Percentiles rank a stretch among this genome's conserved stretches.
These are phyloP conservation scores for Mantamonas sphyraenae DNA, from an alignment of 78 protist genomes.

Conservation along the genomic window DNA sequence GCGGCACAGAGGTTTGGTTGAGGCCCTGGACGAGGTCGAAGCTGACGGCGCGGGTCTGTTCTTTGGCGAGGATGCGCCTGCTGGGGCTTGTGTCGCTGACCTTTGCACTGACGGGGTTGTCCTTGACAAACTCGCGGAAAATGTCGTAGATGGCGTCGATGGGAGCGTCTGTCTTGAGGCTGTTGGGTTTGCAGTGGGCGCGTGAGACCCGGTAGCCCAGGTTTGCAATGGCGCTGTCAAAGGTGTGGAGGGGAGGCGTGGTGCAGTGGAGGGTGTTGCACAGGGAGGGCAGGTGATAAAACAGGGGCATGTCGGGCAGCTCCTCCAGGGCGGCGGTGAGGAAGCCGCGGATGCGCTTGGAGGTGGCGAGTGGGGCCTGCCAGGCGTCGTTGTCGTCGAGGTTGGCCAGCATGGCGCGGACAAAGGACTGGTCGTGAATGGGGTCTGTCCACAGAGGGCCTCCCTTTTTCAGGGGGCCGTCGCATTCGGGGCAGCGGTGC, in stretches of 20 bases:
- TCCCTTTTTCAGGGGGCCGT: slow-evolving; percentile 25
- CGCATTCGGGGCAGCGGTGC: not conserved
- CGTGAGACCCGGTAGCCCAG: slow-evolving; percentile 65
- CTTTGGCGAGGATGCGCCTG: no score
- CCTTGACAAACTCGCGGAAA: not conserved
- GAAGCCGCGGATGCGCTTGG: slow-evolving; percentile 52
- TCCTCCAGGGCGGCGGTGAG: slow-evolving; percentile 55
- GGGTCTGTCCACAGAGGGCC: slow-evolving; percentile 90
- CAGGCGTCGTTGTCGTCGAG: slow-evolving; percentile 7
- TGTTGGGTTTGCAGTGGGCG: slow-evolving; percentile 48
- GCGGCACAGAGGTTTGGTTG: no score
- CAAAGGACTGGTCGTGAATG: slow-evolving; percentile 46
- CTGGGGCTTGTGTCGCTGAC: no score
- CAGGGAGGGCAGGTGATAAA: slow-evolving; percentile 22
- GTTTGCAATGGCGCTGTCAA: slow-evolving; percentile 48
- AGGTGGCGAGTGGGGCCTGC: not conserved
- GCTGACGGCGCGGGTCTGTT: no score
- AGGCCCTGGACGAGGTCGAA: no score
- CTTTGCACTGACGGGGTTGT: not conserved
- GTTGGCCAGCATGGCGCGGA: slow-evolving; percentile 16
- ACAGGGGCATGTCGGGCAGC: slow-evolving; percentile 65
- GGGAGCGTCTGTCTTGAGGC: slow-evolving; percentile 84
- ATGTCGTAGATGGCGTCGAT: slow-evolving; percentile 52
- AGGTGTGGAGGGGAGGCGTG: not conserved
- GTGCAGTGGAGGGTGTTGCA: slow-evolving; percentile 22